Evolutionary conservation across 768 basidiomycete species (phyloP).

Genomic region (Tylopilus sp.): DNA sequence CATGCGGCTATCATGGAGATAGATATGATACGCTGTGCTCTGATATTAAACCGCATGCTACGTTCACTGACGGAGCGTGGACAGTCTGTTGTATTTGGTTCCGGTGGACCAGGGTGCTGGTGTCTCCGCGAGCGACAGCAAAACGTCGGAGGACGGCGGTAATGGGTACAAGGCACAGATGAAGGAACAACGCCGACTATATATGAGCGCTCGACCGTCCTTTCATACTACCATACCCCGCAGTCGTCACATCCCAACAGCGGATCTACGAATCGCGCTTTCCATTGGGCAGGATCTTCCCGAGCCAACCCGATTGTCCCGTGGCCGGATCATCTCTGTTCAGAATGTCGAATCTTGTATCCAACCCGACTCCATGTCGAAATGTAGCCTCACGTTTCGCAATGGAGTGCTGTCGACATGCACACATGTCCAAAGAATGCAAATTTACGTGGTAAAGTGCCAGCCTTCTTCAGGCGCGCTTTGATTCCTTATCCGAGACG

Average conservation of each 20-base stretch:
- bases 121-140: not conserved
- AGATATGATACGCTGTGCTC: not conserved
- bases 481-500: constrained; percentile 21
- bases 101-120: not conserved
- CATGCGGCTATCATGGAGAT: constrained; percentile 7
- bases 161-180: too few relatives aligned
- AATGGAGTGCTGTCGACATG: constrained; percentile 5
- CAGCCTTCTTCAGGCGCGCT: constrained; percentile 3
- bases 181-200: not conserved
- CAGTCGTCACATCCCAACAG: not conserved
- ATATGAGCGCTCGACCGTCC: not conserved
- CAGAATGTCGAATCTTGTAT: constrained; percentile 9
- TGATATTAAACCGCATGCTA: not conserved
- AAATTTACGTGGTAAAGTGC: constrained; percentile 22
- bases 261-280: constrained; percentile 8
- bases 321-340: constrained; percentile 22
- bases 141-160: not conserved
- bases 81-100: constrained; percentile 14
- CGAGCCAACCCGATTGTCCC: constrained; percentile 16
- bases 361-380: not conserved
- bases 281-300: constrained; percentile 21
- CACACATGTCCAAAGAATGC: constrained; percentile 16
- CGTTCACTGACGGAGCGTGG: not conserved
- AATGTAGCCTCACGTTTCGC: constrained; percentile 13
- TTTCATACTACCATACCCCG: constrained; percentile 13